A percentile compares a stretch with the other conserved stretches of the same genome.
Evolutionary conservation across 192 early-diverging fungal species (phyloP).

Genomic region (Rhizophagus sp.): DNA sequence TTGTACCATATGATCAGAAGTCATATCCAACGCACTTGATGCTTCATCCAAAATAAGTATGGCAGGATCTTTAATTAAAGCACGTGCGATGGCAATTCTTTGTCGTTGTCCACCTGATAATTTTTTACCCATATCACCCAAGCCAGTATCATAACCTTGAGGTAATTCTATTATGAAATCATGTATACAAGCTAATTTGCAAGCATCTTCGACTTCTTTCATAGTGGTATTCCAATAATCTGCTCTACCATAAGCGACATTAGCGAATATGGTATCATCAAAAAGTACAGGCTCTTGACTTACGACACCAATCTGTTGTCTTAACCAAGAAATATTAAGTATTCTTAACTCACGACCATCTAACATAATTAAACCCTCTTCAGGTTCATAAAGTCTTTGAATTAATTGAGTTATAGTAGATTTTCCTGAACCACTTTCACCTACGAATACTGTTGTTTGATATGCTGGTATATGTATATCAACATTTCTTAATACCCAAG

Average conservation of each 20-base stretch:
- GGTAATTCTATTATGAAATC: conserved; percentile 65
- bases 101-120: conserved; percentile 85
- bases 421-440: conserved; percentile 31
- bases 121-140: conserved; percentile 78
- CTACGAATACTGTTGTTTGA: conserved; percentile 24
- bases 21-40: conserved; percentile 37
- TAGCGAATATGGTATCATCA: conserved; percentile 75
- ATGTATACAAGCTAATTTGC: conserved; percentile 65
- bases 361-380: conserved; percentile 59
- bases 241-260: conserved; percentile 67
- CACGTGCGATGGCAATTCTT: conserved; percentile 66
- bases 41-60: conserved; percentile 55
- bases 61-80: conserved; percentile 62
- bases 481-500: conserved; percentile 23
- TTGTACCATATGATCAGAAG: conserved; percentile 37
- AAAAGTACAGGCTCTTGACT: conserved; percentile 94
- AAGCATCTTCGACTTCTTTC: conserved; percentile 52
- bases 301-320: conserved; percentile 89
- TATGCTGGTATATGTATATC: conserved; percentile 17
- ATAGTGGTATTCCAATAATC: conserved; percentile 58
- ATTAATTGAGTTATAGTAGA: conserved; percentile 23
- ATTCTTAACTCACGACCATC: conserved; percentile 79
- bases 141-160: conserved; percentile 47
- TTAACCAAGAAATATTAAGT: conserved; percentile 82
- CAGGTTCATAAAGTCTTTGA: conserved; percentile 24